Evolutionary conservation across 2,329 filamentous ascomycete genomes (phyloP), one percentile per base, ranked within the genome.

Genomic region (Aspergillus japonicus): DNA sequence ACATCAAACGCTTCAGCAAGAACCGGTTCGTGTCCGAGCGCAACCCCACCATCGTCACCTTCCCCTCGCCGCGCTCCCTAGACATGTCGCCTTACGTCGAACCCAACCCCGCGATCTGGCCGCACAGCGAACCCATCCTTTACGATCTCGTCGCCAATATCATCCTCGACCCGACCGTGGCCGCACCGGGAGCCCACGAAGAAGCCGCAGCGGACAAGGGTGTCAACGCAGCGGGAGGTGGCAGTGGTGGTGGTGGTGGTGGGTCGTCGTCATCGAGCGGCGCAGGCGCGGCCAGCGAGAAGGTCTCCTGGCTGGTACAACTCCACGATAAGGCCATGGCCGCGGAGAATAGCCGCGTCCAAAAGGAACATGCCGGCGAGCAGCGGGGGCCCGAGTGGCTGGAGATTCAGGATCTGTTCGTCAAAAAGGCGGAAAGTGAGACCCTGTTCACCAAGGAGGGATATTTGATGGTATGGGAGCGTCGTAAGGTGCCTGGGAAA

Each of bases 141-240:
- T 99, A 99, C 77, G 95, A 99, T 74, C 85, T 99, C 16, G 92
- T 97, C 5, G 93, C 94, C 57, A 99, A 99, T 76, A 90, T 99
- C 64, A 96, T 81, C 50, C 72, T 81, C 11, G 78, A 81, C 63
- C 77, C 78, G 2, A 68, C 75, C 4, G 73, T 77, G 24, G 72
- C 75, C 88, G 62, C 94, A 89, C 80, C 94, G 89, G 82, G 93
- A 86, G 48, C 72, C 23, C 73, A 73, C 12, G 78, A 80, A 57
- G 77, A 78, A 48, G 69, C 75, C 19, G 71, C 69, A n/a, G 70
- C 68, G n/a, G 71, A 72, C 11, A 77, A 75, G 54, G 73, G 74
- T 23, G 64, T 76, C 23, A 71, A 72, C 39, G 73, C 77, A 33
- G 76, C 74, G 12, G 73, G 71, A 4, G 76, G 76, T 24, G 67